phyloP scores from a whole-genome alignment of 208 protist genomes.

The Entamoeba invadens region DNA sequence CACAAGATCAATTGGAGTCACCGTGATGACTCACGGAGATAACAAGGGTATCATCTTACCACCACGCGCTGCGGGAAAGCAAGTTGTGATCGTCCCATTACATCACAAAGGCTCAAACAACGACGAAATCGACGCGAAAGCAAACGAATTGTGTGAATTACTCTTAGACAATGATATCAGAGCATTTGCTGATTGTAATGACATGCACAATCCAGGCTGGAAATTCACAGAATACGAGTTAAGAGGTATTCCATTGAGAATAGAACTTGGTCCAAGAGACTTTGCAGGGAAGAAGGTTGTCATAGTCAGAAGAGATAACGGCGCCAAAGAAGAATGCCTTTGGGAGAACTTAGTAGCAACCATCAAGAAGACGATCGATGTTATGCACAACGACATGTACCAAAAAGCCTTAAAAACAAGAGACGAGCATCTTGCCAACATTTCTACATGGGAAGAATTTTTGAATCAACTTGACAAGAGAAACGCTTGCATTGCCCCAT shows the following conservation, averaged over 20 bases:
- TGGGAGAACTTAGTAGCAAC: not conserved
- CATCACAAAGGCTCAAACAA: slow-evolving; percentile 7
- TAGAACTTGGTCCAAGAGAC: slow-evolving; percentile 40
- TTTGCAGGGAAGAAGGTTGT: slow-evolving; percentile 16
- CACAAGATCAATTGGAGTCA: slow-evolving; percentile 31
- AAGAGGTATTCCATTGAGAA: slow-evolving; percentile 41
- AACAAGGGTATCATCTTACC: slow-evolving; percentile 34
- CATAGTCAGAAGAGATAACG: slow-evolving; percentile 23
- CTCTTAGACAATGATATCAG: slow-evolving; percentile 26
- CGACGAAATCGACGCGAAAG: not conserved
- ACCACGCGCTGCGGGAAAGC: slow-evolving; percentile 15
- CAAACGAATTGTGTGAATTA: slow-evolving; percentile 10
- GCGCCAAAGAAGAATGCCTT: slow-evolving; percentile 18
- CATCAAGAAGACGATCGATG: not conserved
- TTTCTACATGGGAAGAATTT: not conserved
- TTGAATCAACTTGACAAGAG: not conserved
- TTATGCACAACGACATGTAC: not conserved
- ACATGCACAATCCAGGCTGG: slow-evolving; percentile 21
- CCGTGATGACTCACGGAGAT: slow-evolving; percentile 38
- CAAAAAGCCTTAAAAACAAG: not conserved
- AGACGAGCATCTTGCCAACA: not conserved
- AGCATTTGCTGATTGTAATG: slow-evolving; percentile 24
- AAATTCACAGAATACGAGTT: slow-evolving; percentile 45
- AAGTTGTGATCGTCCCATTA: slow-evolving; percentile 32
- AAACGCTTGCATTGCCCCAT: not conserved